Conservation (phyloP, 495 filamentous ascomycete species). For the Sabuloglossum arenarium region DNA sequence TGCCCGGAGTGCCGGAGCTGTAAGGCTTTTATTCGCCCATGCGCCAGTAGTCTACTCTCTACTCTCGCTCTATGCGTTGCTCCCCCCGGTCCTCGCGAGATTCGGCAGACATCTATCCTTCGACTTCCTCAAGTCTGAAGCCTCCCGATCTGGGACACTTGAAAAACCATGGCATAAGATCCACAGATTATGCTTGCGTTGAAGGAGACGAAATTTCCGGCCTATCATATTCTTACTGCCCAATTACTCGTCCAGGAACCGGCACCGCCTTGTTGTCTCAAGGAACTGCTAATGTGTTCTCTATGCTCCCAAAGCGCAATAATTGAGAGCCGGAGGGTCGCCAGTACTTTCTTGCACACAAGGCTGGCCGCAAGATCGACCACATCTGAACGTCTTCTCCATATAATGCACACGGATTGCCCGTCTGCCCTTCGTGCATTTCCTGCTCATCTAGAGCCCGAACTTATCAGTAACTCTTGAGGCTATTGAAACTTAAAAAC, state of each 20-base stretch:
- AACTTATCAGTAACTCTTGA: background rate
- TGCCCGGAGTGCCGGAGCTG: background rate
- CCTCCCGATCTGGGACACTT: background rate
- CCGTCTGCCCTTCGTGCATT: background rate
- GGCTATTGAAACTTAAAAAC: background rate
- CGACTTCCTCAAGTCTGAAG: background rate
- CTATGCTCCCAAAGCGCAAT: background rate
- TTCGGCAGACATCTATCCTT: background rate
- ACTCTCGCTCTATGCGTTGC: background rate
- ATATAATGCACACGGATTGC: background rate
- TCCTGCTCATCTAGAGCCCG: background rate
- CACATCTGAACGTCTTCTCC: background rate
- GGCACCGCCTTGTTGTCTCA: conserved; percentile 21
- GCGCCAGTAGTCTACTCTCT: background rate
- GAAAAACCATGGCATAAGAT: conserved; percentile 30
- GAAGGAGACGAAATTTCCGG: conserved; percentile 6
- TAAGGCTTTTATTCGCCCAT: background rate
- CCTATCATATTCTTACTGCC: background rate
- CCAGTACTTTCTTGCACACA: background rate
- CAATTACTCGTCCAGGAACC: conserved; percentile 19
- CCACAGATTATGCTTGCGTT: conserved; percentile 32
- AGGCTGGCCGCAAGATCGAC: background rate
- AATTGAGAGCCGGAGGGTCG: background rate
- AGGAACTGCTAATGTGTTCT: background rate
- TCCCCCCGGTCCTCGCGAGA: background rate